These are phyloP conservation scores for Mesembryanthemum crystallinum DNA, from an alignment of 148 eudicot species.

Conservation along the genomic window DNA sequence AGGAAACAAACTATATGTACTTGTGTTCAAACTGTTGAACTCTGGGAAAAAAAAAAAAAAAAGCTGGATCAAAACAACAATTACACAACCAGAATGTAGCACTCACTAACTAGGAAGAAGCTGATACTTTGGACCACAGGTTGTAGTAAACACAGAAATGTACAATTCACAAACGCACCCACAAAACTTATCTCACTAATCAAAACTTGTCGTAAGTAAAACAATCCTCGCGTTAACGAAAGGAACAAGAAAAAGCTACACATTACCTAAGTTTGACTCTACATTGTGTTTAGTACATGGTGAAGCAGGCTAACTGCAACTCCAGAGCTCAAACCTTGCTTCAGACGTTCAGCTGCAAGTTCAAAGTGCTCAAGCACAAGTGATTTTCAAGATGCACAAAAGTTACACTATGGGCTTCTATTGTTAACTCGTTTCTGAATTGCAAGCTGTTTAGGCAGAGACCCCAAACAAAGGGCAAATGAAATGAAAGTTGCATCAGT, in stretches of 20 bases:
- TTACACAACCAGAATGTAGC: background rate
- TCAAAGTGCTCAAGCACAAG: constrained; percentile 4
- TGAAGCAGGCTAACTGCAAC: background rate
- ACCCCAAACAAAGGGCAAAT: background rate
- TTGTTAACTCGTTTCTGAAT: background rate
- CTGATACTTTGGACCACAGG: background rate
- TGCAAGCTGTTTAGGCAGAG: background rate
- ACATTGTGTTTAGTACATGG: constrained; percentile 8
- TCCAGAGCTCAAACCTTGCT: constrained; percentile 10
- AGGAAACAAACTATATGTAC: background rate
- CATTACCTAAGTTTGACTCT: constrained; percentile 14
- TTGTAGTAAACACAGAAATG: background rate
- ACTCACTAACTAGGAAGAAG: background rate
- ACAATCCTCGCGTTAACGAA: background rate
- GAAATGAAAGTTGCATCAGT: background rate
- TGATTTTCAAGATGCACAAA: background rate
- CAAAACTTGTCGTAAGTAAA: constrained; percentile 4
- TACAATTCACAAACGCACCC: constrained; percentile 12
- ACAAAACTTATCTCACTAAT: constrained; percentile 10
- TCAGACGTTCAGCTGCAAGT: constrained; percentile 12
- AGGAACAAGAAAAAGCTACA: background rate
- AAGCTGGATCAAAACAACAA: background rate
- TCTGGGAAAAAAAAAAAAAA: no score
- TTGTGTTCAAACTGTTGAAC: constrained; percentile 7
- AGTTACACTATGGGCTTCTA: background rate